These are phyloP conservation scores for Yamadazyma atlantica DNA, from an alignment of 1,139 yeast genomes.

Conservation along the genomic window DNA sequence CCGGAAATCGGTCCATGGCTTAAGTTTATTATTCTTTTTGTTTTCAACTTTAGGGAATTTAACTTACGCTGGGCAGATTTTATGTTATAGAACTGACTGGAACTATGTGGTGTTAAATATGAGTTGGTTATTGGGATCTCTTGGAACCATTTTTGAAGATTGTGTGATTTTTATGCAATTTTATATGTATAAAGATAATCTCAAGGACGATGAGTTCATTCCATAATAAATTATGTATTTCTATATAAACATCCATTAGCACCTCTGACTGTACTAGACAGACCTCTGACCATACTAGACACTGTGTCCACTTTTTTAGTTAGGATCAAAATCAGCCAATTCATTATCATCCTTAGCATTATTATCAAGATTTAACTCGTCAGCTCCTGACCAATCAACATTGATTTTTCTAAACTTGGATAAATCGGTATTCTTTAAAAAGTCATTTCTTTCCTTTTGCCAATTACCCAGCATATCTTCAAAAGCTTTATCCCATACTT, in stretches of 20 bases:
- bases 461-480: slow-evolving; percentile 70
- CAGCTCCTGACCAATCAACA: slow-evolving; percentile 72
- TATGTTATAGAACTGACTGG: slow-evolving; percentile 61
- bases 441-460: slow-evolving; percentile 62
- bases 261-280: too few relatives aligned
- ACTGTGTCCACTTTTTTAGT: too few relatives aligned
- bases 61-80: slow-evolving; percentile 74
- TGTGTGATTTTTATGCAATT: slow-evolving; percentile 63
- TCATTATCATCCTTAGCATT: slow-evolving; percentile 26
- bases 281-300: too few relatives aligned
- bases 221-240: slow-evolving; percentile 4
- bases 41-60: slow-evolving; percentile 75
- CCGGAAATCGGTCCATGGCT: slow-evolving; percentile 71
- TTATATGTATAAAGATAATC: slow-evolving; percentile 49
- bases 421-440: slow-evolving; percentile 73
- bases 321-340: slow-evolving; percentile 47
- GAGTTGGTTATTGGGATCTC: slow-evolving; percentile 74
- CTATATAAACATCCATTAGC: too few relatives aligned
- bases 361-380: slow-evolving; percentile 38
- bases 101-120: slow-evolving; percentile 61
- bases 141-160: slow-evolving; percentile 75
- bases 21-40: slow-evolving; percentile 70
- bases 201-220: slow-evolving; percentile 15
- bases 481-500: slow-evolving; percentile 75
- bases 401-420: slow-evolving; percentile 44